Percentiles rank a stretch among this genome's conserved stretches.
Evolutionary conservation across 306 rosid species (phyloP).

Genomic region (Gleditsia sinensis): DNA sequence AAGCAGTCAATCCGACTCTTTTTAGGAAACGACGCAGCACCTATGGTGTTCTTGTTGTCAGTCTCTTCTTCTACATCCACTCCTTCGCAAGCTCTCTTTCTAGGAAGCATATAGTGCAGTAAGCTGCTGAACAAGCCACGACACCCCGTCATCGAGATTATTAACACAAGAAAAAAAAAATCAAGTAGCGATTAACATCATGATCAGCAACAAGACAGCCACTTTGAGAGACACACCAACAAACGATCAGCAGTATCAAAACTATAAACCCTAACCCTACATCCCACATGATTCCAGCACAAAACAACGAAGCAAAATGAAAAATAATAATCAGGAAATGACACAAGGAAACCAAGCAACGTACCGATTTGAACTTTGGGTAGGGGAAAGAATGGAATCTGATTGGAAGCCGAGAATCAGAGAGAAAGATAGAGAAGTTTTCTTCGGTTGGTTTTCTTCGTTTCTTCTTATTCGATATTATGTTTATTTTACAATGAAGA

Average conservation of each 20-base stretch:
- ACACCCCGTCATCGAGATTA: conserved; percentile 43
- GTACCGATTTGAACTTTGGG: conserved; percentile 49
- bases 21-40: conserved; percentile 47
- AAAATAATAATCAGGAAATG: not conserved
- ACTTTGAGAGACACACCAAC: conserved; percentile 27
- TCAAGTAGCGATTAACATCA: conserved; percentile 8
- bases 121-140: conserved; percentile 57
- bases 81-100: conserved; percentile 85
- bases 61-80: conserved; percentile 59
- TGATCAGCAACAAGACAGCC: not conserved
- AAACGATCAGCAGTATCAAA: conserved; percentile 34
- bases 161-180: conserved; percentile 30
- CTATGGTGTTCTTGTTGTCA: conserved; percentile 32
- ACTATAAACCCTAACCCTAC: conserved; percentile 55
- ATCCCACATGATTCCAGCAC: conserved; percentile 34
- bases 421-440: not conserved
- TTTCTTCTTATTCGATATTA: not conserved
- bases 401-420: conserved; percentile 8
- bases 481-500: conserved; percentile 1
- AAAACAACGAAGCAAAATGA: conserved; percentile 18
- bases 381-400: conserved; percentile 55
- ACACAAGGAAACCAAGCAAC: conserved; percentile 34
- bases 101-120: conserved; percentile 96
- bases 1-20: conserved; percentile 60
- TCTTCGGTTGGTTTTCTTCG: not conserved